Percentiles rank a stretch among this genome's conserved stretches.
These are phyloP conservation scores for Globisporangium rhizosaccharum DNA, from an alignment of 352 stramenopile species.

Conservation along the genomic window DNA sequence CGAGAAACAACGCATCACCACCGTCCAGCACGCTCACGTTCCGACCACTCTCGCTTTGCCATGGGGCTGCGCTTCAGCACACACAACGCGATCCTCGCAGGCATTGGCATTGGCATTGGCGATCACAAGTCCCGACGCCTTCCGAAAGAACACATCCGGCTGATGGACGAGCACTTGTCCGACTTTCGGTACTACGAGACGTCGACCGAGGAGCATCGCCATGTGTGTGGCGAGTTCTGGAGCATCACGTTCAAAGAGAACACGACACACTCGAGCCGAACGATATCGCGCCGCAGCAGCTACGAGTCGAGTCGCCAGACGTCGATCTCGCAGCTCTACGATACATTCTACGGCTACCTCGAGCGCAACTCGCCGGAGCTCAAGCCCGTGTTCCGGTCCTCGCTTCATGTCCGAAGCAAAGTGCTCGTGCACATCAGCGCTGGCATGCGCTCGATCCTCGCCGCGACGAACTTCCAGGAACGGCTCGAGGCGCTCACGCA, in stretches of 20 bases:
- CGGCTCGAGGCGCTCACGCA: slow-evolving; percentile 64
- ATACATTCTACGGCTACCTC: slow-evolving; percentile 43
- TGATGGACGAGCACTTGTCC: slow-evolving; percentile 29
- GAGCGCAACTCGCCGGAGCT: slow-evolving; percentile 43
- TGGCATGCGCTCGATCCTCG: slow-evolving; percentile 36
- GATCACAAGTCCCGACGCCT: slow-evolving; percentile 8
- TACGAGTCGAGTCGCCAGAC: slow-evolving; percentile 11
- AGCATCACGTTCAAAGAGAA: slow-evolving; percentile 27
- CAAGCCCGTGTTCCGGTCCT: slow-evolving; percentile 41
- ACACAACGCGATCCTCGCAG: slow-evolving; percentile 14
- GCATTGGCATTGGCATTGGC: neutral
- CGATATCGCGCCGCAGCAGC: slow-evolving; percentile 14
- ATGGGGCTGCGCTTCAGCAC: slow-evolving; percentile 20
- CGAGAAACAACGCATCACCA: too few species aligned
- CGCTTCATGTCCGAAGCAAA: slow-evolving; percentile 64
- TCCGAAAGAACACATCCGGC: slow-evolving; percentile 21
- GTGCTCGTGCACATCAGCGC: slow-evolving; percentile 87
- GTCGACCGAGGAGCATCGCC: slow-evolving; percentile 24
- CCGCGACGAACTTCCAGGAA: slow-evolving; percentile 49
- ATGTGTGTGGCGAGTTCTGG: slow-evolving; percentile 29
- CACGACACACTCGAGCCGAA: neutral
- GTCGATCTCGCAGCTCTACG: slow-evolving; percentile 28
- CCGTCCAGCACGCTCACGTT: too few species aligned
- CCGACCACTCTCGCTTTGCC: too few species aligned
- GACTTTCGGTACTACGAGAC: slow-evolving; percentile 35